Conservation (phyloP, 2,329 filamentous ascomycete species). For the Emmonsia crescens region DNA sequence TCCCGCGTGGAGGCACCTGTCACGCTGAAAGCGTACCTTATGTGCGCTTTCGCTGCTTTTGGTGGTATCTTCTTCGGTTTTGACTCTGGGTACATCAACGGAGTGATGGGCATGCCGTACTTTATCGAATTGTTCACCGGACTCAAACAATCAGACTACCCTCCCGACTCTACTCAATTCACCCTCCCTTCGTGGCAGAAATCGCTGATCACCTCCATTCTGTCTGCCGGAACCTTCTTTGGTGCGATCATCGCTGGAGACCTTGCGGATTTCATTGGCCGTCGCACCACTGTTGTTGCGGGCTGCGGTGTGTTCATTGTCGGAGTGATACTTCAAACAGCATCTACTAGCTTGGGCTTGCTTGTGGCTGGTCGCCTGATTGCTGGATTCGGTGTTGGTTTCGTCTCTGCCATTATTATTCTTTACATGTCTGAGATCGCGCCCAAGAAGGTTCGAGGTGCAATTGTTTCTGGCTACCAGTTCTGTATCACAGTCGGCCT, state of each 20-base stretch:
- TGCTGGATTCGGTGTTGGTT: constrained; percentile 68
- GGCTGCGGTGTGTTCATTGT: constrained; percentile 62
- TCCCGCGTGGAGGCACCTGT: constrained; percentile 48
- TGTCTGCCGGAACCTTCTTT: constrained; percentile 69
- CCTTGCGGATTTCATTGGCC: constrained; percentile 61
- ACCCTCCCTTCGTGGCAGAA: constrained; percentile 39
- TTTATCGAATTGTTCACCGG: constrained; percentile 28
- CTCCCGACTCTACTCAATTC: constrained; percentile 18
- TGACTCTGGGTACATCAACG: constrained; percentile 47
- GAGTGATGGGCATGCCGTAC: constrained; percentile 41
- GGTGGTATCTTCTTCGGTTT: constrained; percentile 52
- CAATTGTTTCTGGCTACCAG: constrained; percentile 71
- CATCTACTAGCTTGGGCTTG: constrained; percentile 43
- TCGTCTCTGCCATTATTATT: constrained; percentile 69
- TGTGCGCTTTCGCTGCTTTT: constrained; percentile 51
- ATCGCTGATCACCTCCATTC: constrained; percentile 62
- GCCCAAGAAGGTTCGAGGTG: constrained; percentile 64
- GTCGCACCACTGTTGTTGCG: constrained; percentile 53
- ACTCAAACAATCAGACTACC: constrained; percentile 19
- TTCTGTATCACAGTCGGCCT: constrained; percentile 75
- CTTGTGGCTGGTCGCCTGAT: constrained; percentile 65
- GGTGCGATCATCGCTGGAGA: constrained; percentile 68
- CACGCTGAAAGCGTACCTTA: constrained; percentile 48
- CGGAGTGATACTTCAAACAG: constrained; percentile 58
- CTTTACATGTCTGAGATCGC: constrained; percentile 78